phyloP scores from a whole-genome alignment of 331 rosid species.

The Phaseolus coccineus region DNA sequence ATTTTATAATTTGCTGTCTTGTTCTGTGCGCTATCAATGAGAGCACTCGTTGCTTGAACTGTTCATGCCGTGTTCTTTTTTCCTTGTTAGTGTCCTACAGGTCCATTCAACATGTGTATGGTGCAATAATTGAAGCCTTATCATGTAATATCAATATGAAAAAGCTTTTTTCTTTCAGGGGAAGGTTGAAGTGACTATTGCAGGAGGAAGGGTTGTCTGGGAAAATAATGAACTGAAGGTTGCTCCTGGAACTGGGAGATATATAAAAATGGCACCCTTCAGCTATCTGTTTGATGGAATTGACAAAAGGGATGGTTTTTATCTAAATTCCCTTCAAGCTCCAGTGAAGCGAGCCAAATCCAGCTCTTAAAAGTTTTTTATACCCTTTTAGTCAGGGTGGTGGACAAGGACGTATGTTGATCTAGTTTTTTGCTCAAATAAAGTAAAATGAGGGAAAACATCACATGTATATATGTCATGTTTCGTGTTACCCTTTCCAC shows the following conservation, averaged over 20 bases:
- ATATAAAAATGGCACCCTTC: slow-evolving; percentile 75
- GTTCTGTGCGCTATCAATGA: too few species aligned
- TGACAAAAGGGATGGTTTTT: slow-evolving; percentile 67
- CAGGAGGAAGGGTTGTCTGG: slow-evolving; percentile 95
- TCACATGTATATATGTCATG: slow-evolving; percentile 15
- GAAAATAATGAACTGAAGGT: slow-evolving; percentile 79
- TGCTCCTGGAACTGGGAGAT: slow-evolving; percentile 83
- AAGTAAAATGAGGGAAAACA: slow-evolving; percentile 21
- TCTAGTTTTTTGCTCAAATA: slow-evolving; percentile 40
- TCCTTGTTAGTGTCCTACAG: neutral
- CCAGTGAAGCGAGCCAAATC: slow-evolving; percentile 70
- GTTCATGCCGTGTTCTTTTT: slow-evolving; percentile 30
- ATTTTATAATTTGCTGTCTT: neutral
- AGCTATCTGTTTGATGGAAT: slow-evolving; percentile 74
- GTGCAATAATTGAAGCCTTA: neutral
- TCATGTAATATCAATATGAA: slow-evolving; percentile 10
- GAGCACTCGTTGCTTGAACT: neutral
- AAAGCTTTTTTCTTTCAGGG: slow-evolving; percentile 57
- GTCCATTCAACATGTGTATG: neutral
- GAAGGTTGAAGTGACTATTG: slow-evolving; percentile 88
- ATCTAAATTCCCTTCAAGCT: slow-evolving; percentile 77
- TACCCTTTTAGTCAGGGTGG: neutral
- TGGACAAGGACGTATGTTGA: neutral
- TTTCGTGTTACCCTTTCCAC: slow-evolving; percentile 17
- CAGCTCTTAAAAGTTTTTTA: slow-evolving; percentile 35